Conservation (phyloP, 148 eudicot species). For the Vaccinium vitisidaea region DNA sequence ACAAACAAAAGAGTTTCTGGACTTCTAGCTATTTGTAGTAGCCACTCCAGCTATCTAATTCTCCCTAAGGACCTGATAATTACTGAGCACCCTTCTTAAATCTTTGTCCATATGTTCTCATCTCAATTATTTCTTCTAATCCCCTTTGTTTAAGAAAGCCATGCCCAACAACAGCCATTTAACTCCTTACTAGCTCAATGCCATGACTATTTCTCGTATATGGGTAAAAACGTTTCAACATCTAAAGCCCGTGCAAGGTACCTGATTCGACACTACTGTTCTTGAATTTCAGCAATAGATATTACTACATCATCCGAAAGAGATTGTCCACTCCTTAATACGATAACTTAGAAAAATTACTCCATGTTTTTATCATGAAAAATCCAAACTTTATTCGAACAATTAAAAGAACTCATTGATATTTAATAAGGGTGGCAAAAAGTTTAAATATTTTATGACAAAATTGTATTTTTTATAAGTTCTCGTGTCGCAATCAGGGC, state of each 20-base stretch:
- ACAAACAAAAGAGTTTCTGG: not conserved
- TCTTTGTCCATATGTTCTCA: not conserved
- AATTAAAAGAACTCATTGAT: not conserved
- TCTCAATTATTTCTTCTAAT: not conserved
- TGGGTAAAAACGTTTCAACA: not conserved
- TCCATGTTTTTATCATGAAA: too few relatives aligned
- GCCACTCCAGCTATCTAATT: not conserved
- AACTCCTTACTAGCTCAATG: not conserved
- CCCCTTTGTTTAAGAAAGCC: not conserved
- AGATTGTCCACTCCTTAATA: too few relatives aligned
- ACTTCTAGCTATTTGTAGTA: not conserved
- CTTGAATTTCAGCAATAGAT: too few relatives aligned
- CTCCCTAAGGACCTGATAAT: not conserved
- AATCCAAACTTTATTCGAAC: too few relatives aligned
- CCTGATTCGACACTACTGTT: too few relatives aligned
- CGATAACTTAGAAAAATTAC: too few relatives aligned
- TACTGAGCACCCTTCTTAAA: not conserved
- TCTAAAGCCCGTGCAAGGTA: not conserved
- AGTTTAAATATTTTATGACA: too few relatives aligned
- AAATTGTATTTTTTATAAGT: too few relatives aligned
- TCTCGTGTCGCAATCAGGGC: not conserved
- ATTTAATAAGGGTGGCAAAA: too few relatives aligned
- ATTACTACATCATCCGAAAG: too few relatives aligned
- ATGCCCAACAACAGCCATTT: not conserved
- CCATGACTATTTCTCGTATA: not conserved